Base-by-base conservation (phyloP, 2,329 filamentous ascomycete species). In the Tolypocladium ovalisporum region DNA sequence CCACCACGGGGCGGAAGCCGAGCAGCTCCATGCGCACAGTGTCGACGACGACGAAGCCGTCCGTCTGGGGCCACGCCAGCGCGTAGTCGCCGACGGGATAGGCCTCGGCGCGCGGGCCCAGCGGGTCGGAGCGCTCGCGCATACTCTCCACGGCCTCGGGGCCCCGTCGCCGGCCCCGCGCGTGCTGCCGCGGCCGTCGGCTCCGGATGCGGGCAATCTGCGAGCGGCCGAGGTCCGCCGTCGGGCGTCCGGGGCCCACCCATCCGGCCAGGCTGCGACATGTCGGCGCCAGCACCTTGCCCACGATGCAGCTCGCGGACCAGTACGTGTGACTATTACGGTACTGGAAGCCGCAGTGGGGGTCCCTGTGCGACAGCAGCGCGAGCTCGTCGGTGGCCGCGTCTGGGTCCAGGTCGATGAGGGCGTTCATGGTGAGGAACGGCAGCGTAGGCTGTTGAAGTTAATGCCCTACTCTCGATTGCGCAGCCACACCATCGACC, bases 341-440 rank as follows among this genome's bases (percentile, higher is more conserved):
- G 67, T 90, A 90, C 71, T 91, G 88, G 66, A 91, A 90, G 19
- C 88, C 88, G 61, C 84, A 85, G 62, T 85, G 77, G 1, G 86
- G 85, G 58, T 86, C 80, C 62, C 86, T 78, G 63, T 89, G 85
- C 1, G 84, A 86, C 10, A 91, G 78, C 37, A 86, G 77, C 13
- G 84, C 83, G 19, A 90, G 79, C 9, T 83, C 75, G 60, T 86
- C 82, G 6, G 82, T 83, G 3, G 83, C 84, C 4, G 79, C 79
- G 66, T 89, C 86, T 2, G 84, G 83, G 64, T 90, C 87, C 63
- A 88, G 82, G 67, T 90, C 88, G 61, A 90, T 84, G 49, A 91
- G 76, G 4, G 87, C 82, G 67, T 90, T 90, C 86, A 91, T 90
- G 52, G 89, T 83, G 40, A 90, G 79, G 71, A 88, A 91, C 3